phyloP scores from a whole-genome alignment of 805 yeast genomes.

The Nakazawaea populi region DNA sequence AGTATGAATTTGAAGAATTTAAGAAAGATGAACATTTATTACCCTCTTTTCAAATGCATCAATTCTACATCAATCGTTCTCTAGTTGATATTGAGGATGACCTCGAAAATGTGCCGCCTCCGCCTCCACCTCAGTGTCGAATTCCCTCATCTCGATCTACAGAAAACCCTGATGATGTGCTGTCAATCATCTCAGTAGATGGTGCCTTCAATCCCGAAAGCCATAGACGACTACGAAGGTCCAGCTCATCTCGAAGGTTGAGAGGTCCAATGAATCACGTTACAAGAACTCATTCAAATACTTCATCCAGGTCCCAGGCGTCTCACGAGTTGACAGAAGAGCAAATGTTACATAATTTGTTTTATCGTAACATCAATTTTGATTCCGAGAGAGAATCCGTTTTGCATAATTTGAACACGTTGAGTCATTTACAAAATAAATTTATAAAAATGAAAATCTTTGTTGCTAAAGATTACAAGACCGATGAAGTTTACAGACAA shows the following conservation, averaged over 20 bases:
- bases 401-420: conserved; percentile 9
- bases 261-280: neutral
- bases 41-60: conserved; percentile 14
- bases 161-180: neutral
- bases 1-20: neutral
- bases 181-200: neutral
- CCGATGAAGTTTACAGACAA: neutral
- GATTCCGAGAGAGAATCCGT: conserved; percentile 12
- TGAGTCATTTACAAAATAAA: conserved; percentile 10
- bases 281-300: neutral
- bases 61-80: conserved; percentile 11
- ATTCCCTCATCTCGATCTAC: neutral
- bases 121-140: conserved; percentile 1
- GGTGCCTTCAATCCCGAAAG: neutral
- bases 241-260: conserved; percentile 1
- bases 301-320: neutral
- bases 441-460: conserved; percentile 10
- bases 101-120: conserved; percentile 2
- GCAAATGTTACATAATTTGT: conserved; percentile 5
- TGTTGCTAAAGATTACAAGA: conserved; percentile 3
- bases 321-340: conserved; percentile 7
- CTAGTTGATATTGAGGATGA: conserved; percentile 8
- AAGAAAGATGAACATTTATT: conserved; percentile 3
- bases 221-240: neutral
- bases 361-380: conserved; percentile 5